Percentiles rank a stretch among this genome's conserved stretches.
phyloP scores from a whole-genome alignment of 495 filamentous ascomycete species.

The Trichoderma parareesei region DNA sequence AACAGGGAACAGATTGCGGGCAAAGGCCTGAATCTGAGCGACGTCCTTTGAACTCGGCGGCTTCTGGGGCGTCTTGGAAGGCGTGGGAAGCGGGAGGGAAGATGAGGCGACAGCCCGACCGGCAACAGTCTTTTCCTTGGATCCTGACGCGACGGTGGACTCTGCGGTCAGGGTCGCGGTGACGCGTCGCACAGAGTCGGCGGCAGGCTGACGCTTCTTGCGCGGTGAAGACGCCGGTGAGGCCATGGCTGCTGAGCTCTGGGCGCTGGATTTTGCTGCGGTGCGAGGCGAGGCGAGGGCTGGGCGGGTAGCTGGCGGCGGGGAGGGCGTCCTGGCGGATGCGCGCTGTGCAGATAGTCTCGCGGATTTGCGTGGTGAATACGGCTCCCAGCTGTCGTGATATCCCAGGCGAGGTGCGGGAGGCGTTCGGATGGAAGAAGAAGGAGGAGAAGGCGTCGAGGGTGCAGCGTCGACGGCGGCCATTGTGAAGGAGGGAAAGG shows the following conservation, averaged over 20 bases:
- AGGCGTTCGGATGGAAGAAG: conserved; percentile 44
- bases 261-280: conserved; percentile 15
- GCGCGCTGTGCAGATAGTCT: conserved; percentile 25
- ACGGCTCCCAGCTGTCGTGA: conserved; percentile 59
- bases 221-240: conserved; percentile 37
- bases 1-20: conserved; percentile 62
- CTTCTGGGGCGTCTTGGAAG: conserved; percentile 80
- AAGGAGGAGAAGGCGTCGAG: conserved; percentile 12
- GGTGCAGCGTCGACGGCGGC: conserved; percentile 6
- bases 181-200: conserved; percentile 29
- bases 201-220: conserved; percentile 31
- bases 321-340: conserved; percentile 28
- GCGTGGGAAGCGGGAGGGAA: conserved; percentile 69
- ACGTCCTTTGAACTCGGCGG: conserved; percentile 45
- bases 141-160: conserved; percentile 24
- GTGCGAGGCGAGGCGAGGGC: conserved; percentile 18
- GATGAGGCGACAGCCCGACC: conserved; percentile 4
- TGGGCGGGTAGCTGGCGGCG: conserved; percentile 24
- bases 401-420: conserved; percentile 61
- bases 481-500: background rate
- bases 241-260: conserved; percentile 20
- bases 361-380: conserved; percentile 46
- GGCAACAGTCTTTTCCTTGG: conserved; percentile 13
- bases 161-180: conserved; percentile 24
- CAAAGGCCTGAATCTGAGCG: conserved; percentile 52